Percentiles rank a stretch among this genome's conserved stretches.
These are phyloP conservation scores for Cryomyces minteri DNA, from an alignment of 495 filamentous ascomycete species.

Conservation along the genomic window DNA sequence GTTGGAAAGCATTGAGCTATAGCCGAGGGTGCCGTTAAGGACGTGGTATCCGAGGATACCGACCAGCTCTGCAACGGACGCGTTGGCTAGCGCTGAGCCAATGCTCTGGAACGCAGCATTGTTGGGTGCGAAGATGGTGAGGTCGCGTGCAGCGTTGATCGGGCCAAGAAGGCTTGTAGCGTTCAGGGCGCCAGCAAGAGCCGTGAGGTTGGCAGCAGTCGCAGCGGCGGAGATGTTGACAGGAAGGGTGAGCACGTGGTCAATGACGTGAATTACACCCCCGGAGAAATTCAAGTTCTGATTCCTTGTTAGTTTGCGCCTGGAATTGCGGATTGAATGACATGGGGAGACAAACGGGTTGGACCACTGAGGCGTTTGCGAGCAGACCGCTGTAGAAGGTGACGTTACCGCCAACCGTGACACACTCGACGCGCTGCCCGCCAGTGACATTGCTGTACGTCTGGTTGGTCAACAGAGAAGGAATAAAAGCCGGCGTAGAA, in stretches of 20 bases:
- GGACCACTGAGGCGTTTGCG: conserved; percentile 13
- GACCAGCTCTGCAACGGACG: conserved; percentile 28
- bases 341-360: conserved; percentile 12
- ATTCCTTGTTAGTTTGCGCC: background rate
- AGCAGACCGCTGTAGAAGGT: conserved; percentile 21
- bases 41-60: conserved; percentile 39
- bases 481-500: conserved; percentile 29
- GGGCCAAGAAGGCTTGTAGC: conserved; percentile 22
- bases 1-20: conserved; percentile 27
- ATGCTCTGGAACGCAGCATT: conserved; percentile 44
- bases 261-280: conserved; percentile 49
- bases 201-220: conserved; percentile 32
- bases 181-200: conserved; percentile 35
- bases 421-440: conserved; percentile 27
- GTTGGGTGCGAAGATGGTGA: conserved; percentile 45
- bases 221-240: conserved; percentile 30
- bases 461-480: conserved; percentile 32
- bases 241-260: conserved; percentile 37
- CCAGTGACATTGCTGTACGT: conserved; percentile 30
- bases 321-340: background rate
- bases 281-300: conserved; percentile 27
- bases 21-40: conserved; percentile 32
- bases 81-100: conserved; percentile 28
- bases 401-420: conserved; percentile 12
- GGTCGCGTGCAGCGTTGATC: conserved; percentile 23